Base-by-base conservation (phyloP, 2,329 filamentous ascomycete genomes). In the Coniochaeta sp. region DNA sequence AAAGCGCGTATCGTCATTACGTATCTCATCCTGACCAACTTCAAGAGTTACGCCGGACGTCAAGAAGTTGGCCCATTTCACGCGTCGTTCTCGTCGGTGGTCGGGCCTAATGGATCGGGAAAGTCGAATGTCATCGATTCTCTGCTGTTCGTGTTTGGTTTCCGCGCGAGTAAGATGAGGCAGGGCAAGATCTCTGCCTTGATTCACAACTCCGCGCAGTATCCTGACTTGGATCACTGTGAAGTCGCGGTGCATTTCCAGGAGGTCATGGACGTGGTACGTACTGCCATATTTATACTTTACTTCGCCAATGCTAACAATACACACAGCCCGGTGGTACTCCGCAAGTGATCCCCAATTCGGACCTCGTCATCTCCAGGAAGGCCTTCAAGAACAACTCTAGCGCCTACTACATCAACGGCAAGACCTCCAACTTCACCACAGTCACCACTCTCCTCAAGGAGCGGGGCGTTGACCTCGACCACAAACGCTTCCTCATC, bases 51-150 rank as follows among this genome's bases (percentile, higher is more conserved):
- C 72, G 95, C 95, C 17, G 95, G 95, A 4, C 82, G 90, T 63
- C 95, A 99, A 73, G 89, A 96, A 75, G 95, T 99, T 61, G 95
- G 95, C 0, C 95, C 95, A 0, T 99, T 99, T 73, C 95, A 99
- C 72, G 84, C 91, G 1, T 99, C 95, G 0, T 99, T 99, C 76
- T 97, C 95, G 1, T 97, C 95, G 0, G 95, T 99, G 2, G 95
- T 99, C 10, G 96, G 95, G 0, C 95, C 96, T 57, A 99, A 99
- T 72, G 95, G 95, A 62, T 99, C 95, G 10, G 95, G 95, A 61
- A 99, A 99, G 73, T 98, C 95, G 24, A 99, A 99, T 68, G 96
- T 99, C 63, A 99, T 99, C 71, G 95, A 99, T 75, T 97, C 95
- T 2, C 79, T 99, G 30, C 84, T 99, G 0, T 99, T 99, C 70